Evolutionary conservation across 2,329 filamentous ascomycete genomes (phyloP).

Genomic region (Diplodia mutila): DNA sequence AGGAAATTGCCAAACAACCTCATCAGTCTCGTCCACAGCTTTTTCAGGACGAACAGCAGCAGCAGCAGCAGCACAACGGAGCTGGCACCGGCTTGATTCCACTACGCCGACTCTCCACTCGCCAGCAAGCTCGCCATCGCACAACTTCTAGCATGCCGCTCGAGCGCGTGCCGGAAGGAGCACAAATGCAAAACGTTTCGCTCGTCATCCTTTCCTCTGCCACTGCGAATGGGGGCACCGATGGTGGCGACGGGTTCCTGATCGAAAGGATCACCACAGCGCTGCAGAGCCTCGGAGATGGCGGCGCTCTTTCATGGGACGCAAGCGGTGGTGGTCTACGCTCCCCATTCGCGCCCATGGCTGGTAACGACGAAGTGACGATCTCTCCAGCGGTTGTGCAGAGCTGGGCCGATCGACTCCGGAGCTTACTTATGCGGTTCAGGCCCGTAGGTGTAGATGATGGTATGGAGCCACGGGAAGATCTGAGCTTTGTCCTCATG

Average conservation of each 20-base stretch:
- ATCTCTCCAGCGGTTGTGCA: not conserved
- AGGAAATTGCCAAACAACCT: not conserved
- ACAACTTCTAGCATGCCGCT: conserved; percentile 44
- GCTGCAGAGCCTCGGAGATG: not conserved
- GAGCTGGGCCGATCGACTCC: not conserved
- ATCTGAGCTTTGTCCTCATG: conserved; percentile 2
- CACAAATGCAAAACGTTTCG: conserved; percentile 33
- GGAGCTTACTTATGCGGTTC: not conserved
- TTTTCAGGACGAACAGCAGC: not conserved
- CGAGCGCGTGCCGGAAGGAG: conserved; percentile 40
- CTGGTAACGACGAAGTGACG: not conserved
- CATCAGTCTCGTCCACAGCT: not conserved
- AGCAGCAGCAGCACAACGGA: not conserved
- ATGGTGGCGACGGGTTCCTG: not conserved
- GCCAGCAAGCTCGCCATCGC: conserved; percentile 30
- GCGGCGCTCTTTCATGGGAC: not conserved
- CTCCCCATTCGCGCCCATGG: not conserved
- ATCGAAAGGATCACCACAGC: not conserved
- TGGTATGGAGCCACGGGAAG: not conserved
- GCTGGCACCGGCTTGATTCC: not conserved
- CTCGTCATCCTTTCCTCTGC: not conserved
- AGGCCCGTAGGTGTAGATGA: not conserved
- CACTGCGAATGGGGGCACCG: too few species aligned
- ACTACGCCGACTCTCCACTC: conserved; percentile 24
- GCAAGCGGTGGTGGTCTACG: too few species aligned